These are phyloP conservation scores for Neobulgaria alba DNA, from an alignment of 2,329 filamentous ascomycete species.

Conservation along the genomic window DNA sequence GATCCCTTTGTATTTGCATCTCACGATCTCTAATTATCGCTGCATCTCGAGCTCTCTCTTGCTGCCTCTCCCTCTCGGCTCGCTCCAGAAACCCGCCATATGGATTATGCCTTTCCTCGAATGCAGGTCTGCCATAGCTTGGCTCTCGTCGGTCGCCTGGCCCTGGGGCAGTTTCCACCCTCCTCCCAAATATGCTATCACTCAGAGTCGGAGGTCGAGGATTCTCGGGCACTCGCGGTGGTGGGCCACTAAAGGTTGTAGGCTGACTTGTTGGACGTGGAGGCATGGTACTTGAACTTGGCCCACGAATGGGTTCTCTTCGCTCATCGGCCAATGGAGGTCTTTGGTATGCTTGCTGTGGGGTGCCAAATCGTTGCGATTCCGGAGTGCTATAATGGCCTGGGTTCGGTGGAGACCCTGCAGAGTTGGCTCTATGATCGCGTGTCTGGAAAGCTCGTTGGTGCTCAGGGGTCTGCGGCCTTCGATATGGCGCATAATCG, in stretches of 20 bases:
- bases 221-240: slow-evolving; percentile 38
- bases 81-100: slow-evolving; percentile 47
- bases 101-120: slow-evolving; percentile 26
- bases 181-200: slow-evolving; percentile 19
- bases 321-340: slow-evolving; percentile 40
- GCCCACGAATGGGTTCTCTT: slow-evolving; percentile 29
- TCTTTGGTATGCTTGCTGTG: slow-evolving; percentile 45
- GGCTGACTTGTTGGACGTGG: slow-evolving; percentile 29
- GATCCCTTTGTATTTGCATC: slow-evolving; percentile 25
- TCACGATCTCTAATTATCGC: slow-evolving; percentile 29
- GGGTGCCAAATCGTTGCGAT: slow-evolving; percentile 49
- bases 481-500: slow-evolving; percentile 54
- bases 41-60: slow-evolving; percentile 15
- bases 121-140: slow-evolving; percentile 20
- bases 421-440: slow-evolving; percentile 32
- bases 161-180: slow-evolving; percentile 11
- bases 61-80: slow-evolving; percentile 37
- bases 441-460: slow-evolving; percentile 43
- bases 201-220: slow-evolving; percentile 10
- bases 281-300: slow-evolving; percentile 23
- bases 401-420: slow-evolving; percentile 32
- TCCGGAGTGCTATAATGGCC: slow-evolving; percentile 45
- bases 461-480: slow-evolving; percentile 68
- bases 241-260: slow-evolving; percentile 27
- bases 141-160: slow-evolving; percentile 30